A percentile compares a stretch with the other conserved stretches of the same genome.
phyloP scores from a whole-genome alignment of 2,329 filamentous ascomycete species.

The Bipolaris sorokiniana region DNA sequence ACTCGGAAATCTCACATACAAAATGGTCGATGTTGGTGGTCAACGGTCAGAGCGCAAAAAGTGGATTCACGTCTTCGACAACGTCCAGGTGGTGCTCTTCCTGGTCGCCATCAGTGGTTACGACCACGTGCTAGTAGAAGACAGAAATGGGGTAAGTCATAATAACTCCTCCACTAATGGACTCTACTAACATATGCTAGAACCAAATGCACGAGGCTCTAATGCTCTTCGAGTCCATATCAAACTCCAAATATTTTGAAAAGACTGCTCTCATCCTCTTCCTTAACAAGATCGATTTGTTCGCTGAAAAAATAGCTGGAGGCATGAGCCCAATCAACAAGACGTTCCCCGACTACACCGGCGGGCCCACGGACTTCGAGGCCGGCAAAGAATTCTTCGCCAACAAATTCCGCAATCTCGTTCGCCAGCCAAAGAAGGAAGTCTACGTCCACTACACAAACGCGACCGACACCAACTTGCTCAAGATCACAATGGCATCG shows the following conservation, averaged over 20 bases:
- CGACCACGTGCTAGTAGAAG: slow-evolving; percentile 94
- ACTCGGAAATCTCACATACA: slow-evolving; percentile 87
- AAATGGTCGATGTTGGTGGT: slow-evolving; percentile 97
- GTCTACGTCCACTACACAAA: slow-evolving; percentile 61
- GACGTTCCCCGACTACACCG: slow-evolving; percentile 58
- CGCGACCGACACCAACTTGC: slow-evolving; percentile 58
- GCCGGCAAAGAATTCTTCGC: slow-evolving; percentile 59
- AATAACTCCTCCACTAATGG: not conserved
- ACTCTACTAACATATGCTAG: slow-evolving; percentile 35
- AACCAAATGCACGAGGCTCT: slow-evolving; percentile 63
- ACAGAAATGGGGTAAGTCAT: slow-evolving; percentile 84
- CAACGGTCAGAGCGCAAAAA: slow-evolving; percentile 97
- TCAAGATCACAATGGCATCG: slow-evolving; percentile 64
- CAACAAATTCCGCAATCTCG: slow-evolving; percentile 58
- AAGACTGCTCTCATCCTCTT: slow-evolving; percentile 60
- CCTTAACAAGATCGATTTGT: slow-evolving; percentile 61
- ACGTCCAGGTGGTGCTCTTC: slow-evolving; percentile 90
- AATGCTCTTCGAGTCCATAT: slow-evolving; percentile 61
- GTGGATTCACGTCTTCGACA: slow-evolving; percentile 98
- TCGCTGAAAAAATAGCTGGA: slow-evolving; percentile 57
- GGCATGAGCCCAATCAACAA: slow-evolving; percentile 56
- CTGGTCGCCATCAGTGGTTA: slow-evolving; percentile 95
- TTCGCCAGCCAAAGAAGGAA: slow-evolving; percentile 58
- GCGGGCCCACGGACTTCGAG: slow-evolving; percentile 53
- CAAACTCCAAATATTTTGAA: slow-evolving; percentile 60